Percentiles rank a stretch among this genome's conserved stretches.
Conservation (phyloP, 768 basidiomycete genomes). For the Wakefieldia striispora region DNA sequence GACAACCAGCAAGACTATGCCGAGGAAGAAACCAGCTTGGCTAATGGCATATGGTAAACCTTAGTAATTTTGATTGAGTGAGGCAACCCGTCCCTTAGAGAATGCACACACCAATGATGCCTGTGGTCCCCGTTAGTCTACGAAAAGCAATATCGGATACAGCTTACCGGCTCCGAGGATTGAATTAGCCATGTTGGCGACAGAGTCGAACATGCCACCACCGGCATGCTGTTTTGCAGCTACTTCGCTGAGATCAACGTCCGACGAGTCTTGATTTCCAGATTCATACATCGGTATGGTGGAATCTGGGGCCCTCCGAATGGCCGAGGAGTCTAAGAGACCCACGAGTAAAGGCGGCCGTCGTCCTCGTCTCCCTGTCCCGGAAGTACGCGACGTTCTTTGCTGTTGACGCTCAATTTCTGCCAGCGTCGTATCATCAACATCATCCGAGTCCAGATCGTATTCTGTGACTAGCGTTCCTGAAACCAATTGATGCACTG, state of each 20-base stretch:
- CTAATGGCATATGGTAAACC: conserved; percentile 92
- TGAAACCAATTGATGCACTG: conserved; percentile 7
- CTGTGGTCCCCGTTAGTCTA: conserved; percentile 34
- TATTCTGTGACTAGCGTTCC: conserved; percentile 51
- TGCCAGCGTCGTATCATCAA: conserved; percentile 51
- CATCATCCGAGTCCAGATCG: conserved; percentile 80
- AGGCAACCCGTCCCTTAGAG: background rate
- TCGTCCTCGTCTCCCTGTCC: conserved; percentile 41
- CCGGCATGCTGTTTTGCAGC: conserved; percentile 64
- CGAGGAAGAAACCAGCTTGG: conserved; percentile 92
- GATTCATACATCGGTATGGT: conserved; percentile 45
- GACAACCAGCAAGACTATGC: conserved; percentile 75
- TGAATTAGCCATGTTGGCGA: conserved; percentile 95
- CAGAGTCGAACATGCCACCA: conserved; percentile 74
- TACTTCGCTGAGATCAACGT: conserved; percentile 64
- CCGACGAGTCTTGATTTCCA: conserved; percentile 31
- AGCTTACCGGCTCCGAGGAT: conserved; percentile 85
- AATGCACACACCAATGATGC: conserved; percentile 63
- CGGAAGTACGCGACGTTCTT: conserved; percentile 18
- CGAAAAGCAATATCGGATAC: conserved; percentile 1
- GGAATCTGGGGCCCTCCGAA: conserved; percentile 57
- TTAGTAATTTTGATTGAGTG: conserved; percentile 28
- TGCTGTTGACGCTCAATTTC: conserved; percentile 32
- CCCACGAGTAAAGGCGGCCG: conserved; percentile 78
- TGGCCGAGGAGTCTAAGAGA: conserved; percentile 60